Percentiles rank a stretch among this genome's conserved stretches.
These are phyloP conservation scores for Nitzschia sp. DNA, from an alignment of 108 stramenopile genomes.

Conservation along the genomic window DNA sequence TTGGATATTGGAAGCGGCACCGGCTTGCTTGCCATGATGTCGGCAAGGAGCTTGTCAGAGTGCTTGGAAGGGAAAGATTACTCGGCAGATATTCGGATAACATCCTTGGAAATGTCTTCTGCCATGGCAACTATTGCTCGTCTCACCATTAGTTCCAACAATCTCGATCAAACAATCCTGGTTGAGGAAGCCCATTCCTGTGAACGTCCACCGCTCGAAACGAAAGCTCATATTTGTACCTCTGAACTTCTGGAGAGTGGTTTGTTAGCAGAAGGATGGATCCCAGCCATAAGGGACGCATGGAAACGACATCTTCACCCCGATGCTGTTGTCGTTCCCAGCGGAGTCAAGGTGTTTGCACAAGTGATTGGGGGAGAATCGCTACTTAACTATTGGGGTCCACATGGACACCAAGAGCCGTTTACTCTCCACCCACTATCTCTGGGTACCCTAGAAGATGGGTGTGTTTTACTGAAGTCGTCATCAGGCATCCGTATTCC, in stretches of 20 bases:
- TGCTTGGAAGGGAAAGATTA: background rate
- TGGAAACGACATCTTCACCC: conserved; percentile 73
- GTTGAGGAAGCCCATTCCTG: conserved; percentile 70
- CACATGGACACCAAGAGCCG: conserved; percentile 11
- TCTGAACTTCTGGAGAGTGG: conserved; percentile 83
- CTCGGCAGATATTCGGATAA: conserved; percentile 20
- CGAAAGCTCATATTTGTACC: conserved; percentile 62
- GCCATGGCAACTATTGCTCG: conserved; percentile 73
- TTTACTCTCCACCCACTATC: background rate
- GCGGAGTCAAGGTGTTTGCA: conserved; percentile 62
- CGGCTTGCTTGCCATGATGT: conserved; percentile 77
- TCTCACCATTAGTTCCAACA: conserved; percentile 52
- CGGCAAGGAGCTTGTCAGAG: conserved; percentile 33
- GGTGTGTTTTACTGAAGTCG: background rate
- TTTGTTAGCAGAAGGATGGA: conserved; percentile 74
- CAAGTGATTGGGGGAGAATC: conserved; percentile 46
- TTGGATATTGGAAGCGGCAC: conserved; percentile 84
- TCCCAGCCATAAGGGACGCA: conserved; percentile 76
- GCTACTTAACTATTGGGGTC: conserved; percentile 26
- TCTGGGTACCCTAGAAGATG: background rate
- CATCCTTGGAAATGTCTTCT: conserved; percentile 74
- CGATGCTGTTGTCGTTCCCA: conserved; percentile 64
- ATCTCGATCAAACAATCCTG: background rate
- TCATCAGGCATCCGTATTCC: conserved; percentile 35
- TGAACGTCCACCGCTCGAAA: conserved; percentile 32